These are phyloP conservation scores for Hordeum marinum DNA, from an alignment of 176 grass and related monocot species.

Conservation along the genomic window DNA sequence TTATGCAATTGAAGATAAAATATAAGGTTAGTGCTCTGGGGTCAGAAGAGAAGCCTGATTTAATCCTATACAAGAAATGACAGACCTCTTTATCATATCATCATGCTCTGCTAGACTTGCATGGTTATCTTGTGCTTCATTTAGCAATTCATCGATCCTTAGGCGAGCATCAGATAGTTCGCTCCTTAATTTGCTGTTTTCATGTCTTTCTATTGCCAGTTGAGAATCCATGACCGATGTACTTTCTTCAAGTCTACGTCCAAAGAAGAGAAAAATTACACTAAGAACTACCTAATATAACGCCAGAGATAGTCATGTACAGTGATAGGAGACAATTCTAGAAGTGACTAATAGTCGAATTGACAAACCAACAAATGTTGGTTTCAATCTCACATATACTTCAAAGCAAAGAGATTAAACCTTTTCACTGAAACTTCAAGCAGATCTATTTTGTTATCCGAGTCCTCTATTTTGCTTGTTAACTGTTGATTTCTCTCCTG, in stretches of 20 bases:
- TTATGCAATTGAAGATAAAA: conserved; percentile 37
- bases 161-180: conserved; percentile 43
- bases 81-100: conserved; percentile 52
- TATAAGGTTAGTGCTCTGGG: conserved; percentile 28
- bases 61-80: conserved; percentile 27
- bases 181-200: conserved; percentile 48
- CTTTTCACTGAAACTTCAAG: conserved; percentile 56
- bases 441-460: conserved; percentile 37
- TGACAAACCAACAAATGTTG: background rate
- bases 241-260: conserved; percentile 55
- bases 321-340: background rate
- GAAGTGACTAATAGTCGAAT: conserved; percentile 1
- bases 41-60: conserved; percentile 25
- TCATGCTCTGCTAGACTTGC: conserved; percentile 44
- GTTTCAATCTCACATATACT: conserved; percentile 19
- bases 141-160: conserved; percentile 49
- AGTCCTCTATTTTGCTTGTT: conserved; percentile 32
- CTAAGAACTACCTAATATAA: background rate
- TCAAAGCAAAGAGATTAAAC: conserved; percentile 29
- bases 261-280: conserved; percentile 38
- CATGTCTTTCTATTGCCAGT: conserved; percentile 51
- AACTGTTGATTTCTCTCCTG: conserved; percentile 35
- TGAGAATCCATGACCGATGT: conserved; percentile 40
- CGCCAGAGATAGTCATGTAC: background rate
- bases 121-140: conserved; percentile 38